Base-by-base conservation (phyloP, 768 basidiomycete species). In the Suillus alpinus region DNA sequence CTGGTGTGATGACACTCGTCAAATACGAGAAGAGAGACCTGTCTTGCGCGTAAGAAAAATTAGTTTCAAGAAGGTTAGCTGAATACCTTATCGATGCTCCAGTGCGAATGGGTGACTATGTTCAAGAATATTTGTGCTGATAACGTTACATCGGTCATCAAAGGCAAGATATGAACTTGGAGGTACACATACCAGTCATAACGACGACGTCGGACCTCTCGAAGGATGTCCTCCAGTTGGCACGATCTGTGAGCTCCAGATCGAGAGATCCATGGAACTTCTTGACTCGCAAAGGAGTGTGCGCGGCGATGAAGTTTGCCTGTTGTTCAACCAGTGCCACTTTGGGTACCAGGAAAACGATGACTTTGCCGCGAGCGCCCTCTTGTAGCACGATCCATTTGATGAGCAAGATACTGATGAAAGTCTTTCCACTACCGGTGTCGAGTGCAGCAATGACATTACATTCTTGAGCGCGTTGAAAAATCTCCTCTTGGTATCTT, bases 291-390 rank as follows among this genome's bases (percentile, higher is more conserved):
- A 94, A 69, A 0, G 87, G 79, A 1, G 89, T 88, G 63, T 91
- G 80, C 62, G 81, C 76, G 13, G 79, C 68, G 58, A 94, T 82
- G 64, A 87, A 91, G 26, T 82, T 77, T 23, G 81, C 84, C 69
- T 94, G 92, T 69, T 95, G 94, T 64, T 89, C 84, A 23, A 95
- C 94, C 16, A 96, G 82, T 2, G 91, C 81, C 4, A 94, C 92
- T 65, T 89, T 89, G 0, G 94, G 94, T 2, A 92, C 92, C 37
- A 95, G 80, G 68, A 95, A 95, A 10, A 94, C 81, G 64, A 87
- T 80, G 51, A 83, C 81, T 71, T 90, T 91, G 57, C 80, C 81
- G 44, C 74, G 65, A 1, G 81, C 78, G 16, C 70, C 66, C 20
- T 83, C 77, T 62, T 82, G 82, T 0, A 82, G 68, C 20, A 84